phyloP scores from a whole-genome alignment of 768 basidiomycete genomes.

The Podaxis mareebaensis region DNA sequence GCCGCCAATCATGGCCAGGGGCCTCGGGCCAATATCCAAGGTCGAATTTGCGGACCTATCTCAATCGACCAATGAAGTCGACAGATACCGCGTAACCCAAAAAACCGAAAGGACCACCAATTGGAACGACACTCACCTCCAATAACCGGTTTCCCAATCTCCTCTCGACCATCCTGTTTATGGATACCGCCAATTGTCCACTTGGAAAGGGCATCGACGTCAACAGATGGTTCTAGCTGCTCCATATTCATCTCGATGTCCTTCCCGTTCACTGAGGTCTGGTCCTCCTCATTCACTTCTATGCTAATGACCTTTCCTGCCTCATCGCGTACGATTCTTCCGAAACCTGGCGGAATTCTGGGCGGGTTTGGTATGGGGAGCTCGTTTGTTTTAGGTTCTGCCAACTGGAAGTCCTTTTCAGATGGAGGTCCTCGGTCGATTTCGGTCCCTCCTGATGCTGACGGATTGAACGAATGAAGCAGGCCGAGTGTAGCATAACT shows the following conservation, averaged over 20 bases:
- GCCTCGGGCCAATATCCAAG: too few species aligned
- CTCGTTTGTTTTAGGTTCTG: constrained; percentile 4
- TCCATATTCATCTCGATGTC: constrained; percentile 37
- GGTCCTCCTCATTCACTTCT: constrained; percentile 59
- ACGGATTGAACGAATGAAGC: constrained; percentile 64
- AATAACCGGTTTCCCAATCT: constrained; percentile 19
- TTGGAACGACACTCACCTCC: constrained; percentile 28
- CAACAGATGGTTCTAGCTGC: constrained; percentile 36
- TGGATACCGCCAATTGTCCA: constrained; percentile 40
- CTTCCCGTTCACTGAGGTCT: constrained; percentile 28
- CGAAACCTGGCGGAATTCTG: constrained; percentile 63
- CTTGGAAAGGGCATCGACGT: constrained; percentile 30
- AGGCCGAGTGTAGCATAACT: constrained; percentile 85
- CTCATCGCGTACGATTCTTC: constrained; percentile 80
- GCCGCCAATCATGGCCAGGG: too few species aligned
- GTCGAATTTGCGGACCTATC: too few species aligned
- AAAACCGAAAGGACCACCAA: background rate
- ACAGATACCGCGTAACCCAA: background rate
- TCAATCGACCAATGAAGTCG: too few species aligned
- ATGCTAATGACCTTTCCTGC: constrained; percentile 74
- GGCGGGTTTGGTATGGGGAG: constrained; percentile 16
- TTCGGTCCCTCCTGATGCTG: constrained; percentile 70
- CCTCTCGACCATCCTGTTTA: constrained; percentile 21
- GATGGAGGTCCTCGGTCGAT: constrained; percentile 24
- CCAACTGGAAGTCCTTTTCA: constrained; percentile 14